Conservation (phyloP, 768 basidiomycete genomes). For the Coprinopsis cinerea region DNA sequence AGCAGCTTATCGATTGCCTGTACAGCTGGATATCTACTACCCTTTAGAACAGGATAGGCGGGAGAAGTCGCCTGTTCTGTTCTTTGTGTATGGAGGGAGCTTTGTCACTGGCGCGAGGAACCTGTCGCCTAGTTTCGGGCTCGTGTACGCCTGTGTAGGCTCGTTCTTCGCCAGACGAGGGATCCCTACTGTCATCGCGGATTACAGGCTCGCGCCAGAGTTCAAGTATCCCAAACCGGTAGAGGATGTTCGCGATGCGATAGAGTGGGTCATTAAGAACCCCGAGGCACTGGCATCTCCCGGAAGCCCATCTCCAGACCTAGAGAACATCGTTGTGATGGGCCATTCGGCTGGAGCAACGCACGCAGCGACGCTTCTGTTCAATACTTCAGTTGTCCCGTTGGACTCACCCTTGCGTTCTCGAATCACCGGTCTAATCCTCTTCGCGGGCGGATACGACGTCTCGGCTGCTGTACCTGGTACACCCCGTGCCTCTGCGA, state of each 20-base stretch:
- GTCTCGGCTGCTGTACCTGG: constrained; percentile 21
- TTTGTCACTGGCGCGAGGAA: constrained; percentile 48
- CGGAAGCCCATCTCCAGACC: constrained; percentile 31
- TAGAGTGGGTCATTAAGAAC: constrained; percentile 45
- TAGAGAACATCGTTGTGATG: constrained; percentile 39
- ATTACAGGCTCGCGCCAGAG: constrained; percentile 60
- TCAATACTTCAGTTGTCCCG: constrained; percentile 31
- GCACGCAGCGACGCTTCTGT: constrained; percentile 40
- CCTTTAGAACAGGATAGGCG: constrained; percentile 27
- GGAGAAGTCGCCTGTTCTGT: constrained; percentile 42
- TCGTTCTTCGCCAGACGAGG: constrained; percentile 57
- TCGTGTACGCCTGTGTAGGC: constrained; percentile 52
- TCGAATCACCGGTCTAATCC: constrained; percentile 39
- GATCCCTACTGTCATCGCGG: constrained; percentile 58
- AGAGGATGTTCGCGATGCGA: constrained; percentile 55
- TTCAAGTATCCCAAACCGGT: constrained; percentile 49
- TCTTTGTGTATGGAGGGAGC: constrained; percentile 67
- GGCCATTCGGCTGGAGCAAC: constrained; percentile 61
- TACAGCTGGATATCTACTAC: constrained; percentile 65
- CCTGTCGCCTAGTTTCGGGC: constrained; percentile 36
- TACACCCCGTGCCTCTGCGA: constrained; percentile 21
- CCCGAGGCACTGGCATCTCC: constrained; percentile 22
- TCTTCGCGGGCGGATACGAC: constrained; percentile 42
- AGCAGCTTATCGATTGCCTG: neutral
- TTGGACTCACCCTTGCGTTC: constrained; percentile 22